phyloP scores from a whole-genome alignment of 1,284 basidiomycete genomes.

The Marasmius oreades region DNA sequence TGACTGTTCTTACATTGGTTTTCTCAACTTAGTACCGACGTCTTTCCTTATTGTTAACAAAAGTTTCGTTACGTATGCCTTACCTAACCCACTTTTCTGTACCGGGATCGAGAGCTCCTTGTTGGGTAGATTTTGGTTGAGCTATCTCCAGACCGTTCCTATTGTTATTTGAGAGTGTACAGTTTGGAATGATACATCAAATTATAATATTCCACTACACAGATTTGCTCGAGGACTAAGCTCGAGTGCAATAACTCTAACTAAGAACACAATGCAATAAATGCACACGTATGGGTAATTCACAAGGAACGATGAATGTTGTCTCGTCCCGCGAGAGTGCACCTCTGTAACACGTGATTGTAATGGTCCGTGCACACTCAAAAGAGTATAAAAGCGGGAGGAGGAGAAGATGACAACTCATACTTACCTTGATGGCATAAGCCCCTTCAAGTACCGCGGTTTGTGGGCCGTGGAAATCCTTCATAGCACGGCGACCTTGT shows the following conservation, averaged over 20 bases:
- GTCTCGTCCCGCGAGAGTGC: too few species aligned
- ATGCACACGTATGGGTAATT: too few species aligned
- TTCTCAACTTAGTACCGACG: neutral
- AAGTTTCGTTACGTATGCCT: neutral
- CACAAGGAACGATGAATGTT: too few species aligned
- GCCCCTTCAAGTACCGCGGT: slow-evolving; percentile 3
- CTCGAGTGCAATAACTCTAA: neutral
- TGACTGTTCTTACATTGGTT: neutral
- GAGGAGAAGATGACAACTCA: neutral
- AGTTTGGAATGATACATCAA: neutral
- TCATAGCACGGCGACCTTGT: slow-evolving; percentile 51
- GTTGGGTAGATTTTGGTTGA: neutral
- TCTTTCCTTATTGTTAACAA: neutral
- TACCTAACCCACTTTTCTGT: neutral
- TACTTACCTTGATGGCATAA: slow-evolving; percentile 6
- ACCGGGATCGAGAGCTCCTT: slow-evolving; percentile 1
- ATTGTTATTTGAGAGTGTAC: slow-evolving; percentile 3
- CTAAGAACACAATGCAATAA: too few species aligned
- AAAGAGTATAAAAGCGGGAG: neutral
- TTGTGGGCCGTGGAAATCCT: slow-evolving; percentile 39
- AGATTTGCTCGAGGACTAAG: neutral
- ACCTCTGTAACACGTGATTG: neutral
- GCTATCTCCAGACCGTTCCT: neutral
- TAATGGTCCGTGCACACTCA: slow-evolving; percentile 1
- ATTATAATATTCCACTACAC: neutral